A percentile compares a stretch with the other conserved stretches of the same genome.
These are phyloP conservation scores for Spiraea crenata DNA, from an alignment of 331 rosid species.

Conservation along the genomic window DNA sequence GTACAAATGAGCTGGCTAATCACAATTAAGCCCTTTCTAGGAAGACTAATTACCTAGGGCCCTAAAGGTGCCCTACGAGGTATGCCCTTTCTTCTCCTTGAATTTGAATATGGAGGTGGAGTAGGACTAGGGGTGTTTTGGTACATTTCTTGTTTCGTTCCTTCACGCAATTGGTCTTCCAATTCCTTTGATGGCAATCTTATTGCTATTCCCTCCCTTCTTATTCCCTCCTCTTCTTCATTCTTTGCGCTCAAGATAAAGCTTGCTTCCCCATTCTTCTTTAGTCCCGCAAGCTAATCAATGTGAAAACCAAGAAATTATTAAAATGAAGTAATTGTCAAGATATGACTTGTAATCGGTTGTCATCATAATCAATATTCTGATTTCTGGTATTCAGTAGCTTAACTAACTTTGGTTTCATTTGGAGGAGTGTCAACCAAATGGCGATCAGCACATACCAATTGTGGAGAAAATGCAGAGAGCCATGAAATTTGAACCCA, in stretches of 20 bases:
- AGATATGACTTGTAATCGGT: not conserved
- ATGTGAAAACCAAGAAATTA: not conserved
- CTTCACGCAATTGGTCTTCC: conserved; percentile 62
- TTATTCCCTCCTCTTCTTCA: conserved; percentile 38
- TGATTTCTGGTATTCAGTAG: no score
- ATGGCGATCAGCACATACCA: no score
- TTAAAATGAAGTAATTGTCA: not conserved
- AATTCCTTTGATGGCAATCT: conserved; percentile 25
- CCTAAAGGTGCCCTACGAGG: conserved; percentile 91
- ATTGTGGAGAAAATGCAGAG: no score
- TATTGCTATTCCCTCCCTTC: conserved; percentile 44
- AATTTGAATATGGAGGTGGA: conserved; percentile 44
- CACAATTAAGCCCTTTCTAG: not conserved
- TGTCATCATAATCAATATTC: not conserved
- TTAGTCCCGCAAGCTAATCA: conserved; percentile 66
- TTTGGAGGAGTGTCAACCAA: no score
- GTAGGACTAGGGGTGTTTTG: conserved; percentile 41
- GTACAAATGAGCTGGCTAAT: conserved; percentile 45
- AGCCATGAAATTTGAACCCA: no score
- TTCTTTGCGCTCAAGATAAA: conserved; percentile 44
- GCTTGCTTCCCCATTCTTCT: conserved; percentile 69
- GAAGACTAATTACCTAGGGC: conserved; percentile 29
- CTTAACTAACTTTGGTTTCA: no score
- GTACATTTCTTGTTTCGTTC: conserved; percentile 48
- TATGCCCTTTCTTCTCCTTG: conserved; percentile 90